Base-by-base conservation (phyloP, 495 filamentous ascomycete genomes). In the Tuber indicum region DNA sequence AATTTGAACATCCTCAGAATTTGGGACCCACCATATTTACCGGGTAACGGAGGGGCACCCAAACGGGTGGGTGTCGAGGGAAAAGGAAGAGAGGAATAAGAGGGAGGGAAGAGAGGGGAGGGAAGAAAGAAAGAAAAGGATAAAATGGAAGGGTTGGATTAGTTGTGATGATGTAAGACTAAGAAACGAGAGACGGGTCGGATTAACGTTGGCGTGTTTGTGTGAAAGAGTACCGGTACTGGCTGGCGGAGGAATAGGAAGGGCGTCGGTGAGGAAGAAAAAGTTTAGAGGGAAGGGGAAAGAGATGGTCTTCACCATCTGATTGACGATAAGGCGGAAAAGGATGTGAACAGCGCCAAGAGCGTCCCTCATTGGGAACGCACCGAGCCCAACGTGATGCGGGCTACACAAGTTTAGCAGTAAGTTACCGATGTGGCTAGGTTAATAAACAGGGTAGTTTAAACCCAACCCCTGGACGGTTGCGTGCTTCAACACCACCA, bases 1-100 rank as follows among this genome's bases (percentile, higher is more conserved):
- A 72, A 66, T 74, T 70, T 70, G 72, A 75, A 62, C 71, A 39
- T 42, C 16, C 72, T 47, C 44, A 42, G 72, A 42, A 76, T 49
- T 71, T 39, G 43, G 72, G 69, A 72, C 78, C 66, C 76, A 80
- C 78, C 78, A 80, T 80, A 58, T 76, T 76, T 80, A 45, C 78
- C 76, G 77, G 62, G 73, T 41, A 49, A 72, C 74, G 32, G 16
- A 47, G 45, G 39, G 71, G 75, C 77, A 77, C 62, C 79, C 42
- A 41, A 75, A 69, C 75, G 74, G 78, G 75, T 66, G 58, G 16
- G 3, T 19, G 26, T 66, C 17, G 26, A 36, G 58, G 26, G 4
- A 14, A 36, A 36, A 36, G 58, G 32, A 26, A 7, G 52, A n/a
- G 62, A 74, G 72, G 58, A 71, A 71, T 72, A 58, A 69, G 75